phyloP scores from a whole-genome alignment of 1,284 basidiomycete species.

The Rhodotorula sp. region DNA sequence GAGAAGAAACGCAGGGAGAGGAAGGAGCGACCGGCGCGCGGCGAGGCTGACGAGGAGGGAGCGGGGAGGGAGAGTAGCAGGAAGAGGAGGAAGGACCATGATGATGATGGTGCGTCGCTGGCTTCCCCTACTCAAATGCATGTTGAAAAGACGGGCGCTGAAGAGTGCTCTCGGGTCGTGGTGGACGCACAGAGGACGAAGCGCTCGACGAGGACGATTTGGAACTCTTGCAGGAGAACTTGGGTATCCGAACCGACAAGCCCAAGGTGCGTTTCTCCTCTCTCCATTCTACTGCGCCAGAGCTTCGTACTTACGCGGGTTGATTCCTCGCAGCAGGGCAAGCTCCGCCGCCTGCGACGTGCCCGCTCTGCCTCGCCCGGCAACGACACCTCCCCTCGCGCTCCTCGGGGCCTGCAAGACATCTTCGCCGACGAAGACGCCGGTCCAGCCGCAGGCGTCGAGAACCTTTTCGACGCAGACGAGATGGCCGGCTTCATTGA shows the following conservation, averaged over 20 bases:
- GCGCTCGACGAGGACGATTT: constrained; percentile 93
- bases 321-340: constrained; percentile 43
- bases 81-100: constrained; percentile 59
- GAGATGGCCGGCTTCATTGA: constrained; percentile 71
- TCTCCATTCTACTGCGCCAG: constrained; percentile 50
- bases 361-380: constrained; percentile 60
- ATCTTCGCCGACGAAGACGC: constrained; percentile 64
- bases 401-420: constrained; percentile 38
- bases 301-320: constrained; percentile 47
- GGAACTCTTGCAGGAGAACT: constrained; percentile 91
- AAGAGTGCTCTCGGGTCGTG: too few species aligned
- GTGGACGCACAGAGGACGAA: constrained; percentile 59
- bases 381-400: constrained; percentile 45
- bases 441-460: constrained; percentile 55
- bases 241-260: constrained; percentile 59
- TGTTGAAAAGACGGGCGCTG: background rate
- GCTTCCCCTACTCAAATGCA: background rate
- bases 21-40: constrained; percentile 43
- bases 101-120: constrained; percentile 25
- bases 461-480: constrained; percentile 49
- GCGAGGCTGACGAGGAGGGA: constrained; percentile 54
- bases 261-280: constrained; percentile 34
- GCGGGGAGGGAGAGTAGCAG: constrained; percentile 50
- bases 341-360: constrained; percentile 69
- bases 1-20: constrained; percentile 57